A percentile compares a stretch with the other conserved stretches of the same genome.
These are phyloP conservation scores for Boletus bicolor DNA, from an alignment of 768 basidiomycete genomes.

Conservation along the genomic window DNA sequence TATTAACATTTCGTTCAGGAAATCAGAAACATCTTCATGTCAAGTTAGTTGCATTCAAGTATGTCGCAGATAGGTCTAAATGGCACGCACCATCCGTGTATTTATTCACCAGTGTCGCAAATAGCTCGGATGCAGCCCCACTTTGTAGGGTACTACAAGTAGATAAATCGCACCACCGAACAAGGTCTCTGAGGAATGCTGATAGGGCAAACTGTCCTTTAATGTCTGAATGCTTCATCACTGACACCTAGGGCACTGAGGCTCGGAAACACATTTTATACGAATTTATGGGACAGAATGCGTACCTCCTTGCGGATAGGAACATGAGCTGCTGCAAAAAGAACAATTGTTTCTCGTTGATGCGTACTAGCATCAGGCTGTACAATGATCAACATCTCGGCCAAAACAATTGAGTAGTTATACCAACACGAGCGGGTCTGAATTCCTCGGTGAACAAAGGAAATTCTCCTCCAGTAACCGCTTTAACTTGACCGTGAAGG, in stretches of 20 bases:
- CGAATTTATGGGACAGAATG: neutral
- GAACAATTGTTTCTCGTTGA: conserved; percentile 61
- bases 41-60: neutral
- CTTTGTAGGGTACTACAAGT: conserved; percentile 50
- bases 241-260: conserved; percentile 39
- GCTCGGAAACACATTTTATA: neutral
- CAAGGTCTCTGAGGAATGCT: conserved; percentile 49
- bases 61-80: neutral
- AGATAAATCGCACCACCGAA: conserved; percentile 56
- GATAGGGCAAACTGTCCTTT: conserved; percentile 49
- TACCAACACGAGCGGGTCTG: conserved; percentile 50
- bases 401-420: neutral
- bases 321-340: conserved; percentile 67
- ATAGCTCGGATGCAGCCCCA: conserved; percentile 51
- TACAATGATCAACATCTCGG: neutral
- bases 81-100: conserved; percentile 55
- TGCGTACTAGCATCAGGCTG: conserved; percentile 19
- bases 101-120: conserved; percentile 79
- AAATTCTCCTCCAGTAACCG: conserved; percentile 54
- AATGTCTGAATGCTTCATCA: conserved; percentile 10
- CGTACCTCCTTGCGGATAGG: conserved; percentile 66
- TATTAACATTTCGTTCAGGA: conserved; percentile 42
- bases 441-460: conserved; percentile 36
- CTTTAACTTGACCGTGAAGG: conserved; percentile 42
- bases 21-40: conserved; percentile 43